Evolutionary conservation across 2,329 filamentous ascomycete species (phyloP).

Genomic region (Neoascochyta sp.): DNA sequence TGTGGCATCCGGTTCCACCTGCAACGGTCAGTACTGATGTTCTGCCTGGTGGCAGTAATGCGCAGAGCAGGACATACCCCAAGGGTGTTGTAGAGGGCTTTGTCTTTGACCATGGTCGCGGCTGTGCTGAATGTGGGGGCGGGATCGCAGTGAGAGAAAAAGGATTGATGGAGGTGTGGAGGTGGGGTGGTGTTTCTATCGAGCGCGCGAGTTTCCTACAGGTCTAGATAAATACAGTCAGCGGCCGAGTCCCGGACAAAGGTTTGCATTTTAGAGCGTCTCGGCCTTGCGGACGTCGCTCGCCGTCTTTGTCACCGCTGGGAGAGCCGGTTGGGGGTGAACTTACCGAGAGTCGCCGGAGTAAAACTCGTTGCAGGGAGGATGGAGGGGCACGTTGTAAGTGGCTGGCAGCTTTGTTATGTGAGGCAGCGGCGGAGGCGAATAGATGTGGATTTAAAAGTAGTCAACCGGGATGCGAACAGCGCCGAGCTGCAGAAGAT

Average conservation of each 20-base stretch:
- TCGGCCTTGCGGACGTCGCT: conserved; percentile 16
- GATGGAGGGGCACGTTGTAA: conserved; percentile 4
- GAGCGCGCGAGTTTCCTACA: conserved; percentile 5
- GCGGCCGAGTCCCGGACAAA: conserved; percentile 9
- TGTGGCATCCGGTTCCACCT: conserved; percentile 75
- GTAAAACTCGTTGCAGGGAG: conserved; percentile 2
- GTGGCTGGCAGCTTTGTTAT: conserved; percentile 4
- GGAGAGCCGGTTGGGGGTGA: too few species aligned
- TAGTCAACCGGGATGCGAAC: conserved; percentile 30
- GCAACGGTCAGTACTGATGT: conserved; percentile 15
- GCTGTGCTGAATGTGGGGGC: conserved; percentile 9
- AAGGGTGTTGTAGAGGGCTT: conserved; percentile 73
- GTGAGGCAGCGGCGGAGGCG: conserved; percentile 11
- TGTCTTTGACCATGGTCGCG: conserved; percentile 70
- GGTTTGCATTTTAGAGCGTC: conserved; percentile 13
- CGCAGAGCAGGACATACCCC: conserved; percentile 56
- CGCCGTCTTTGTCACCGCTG: conserved; percentile 8
- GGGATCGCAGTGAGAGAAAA: too few species aligned
- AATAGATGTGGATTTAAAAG: conserved; percentile 31
- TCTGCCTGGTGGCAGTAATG: neutral
- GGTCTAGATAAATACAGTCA: too few species aligned
- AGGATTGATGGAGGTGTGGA: conserved; percentile 5
- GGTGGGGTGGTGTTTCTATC: conserved; percentile 5
- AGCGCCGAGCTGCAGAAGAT: conserved; percentile 37
- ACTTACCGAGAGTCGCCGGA: conserved; percentile 19